phyloP scores from a whole-genome alignment of 2,329 filamentous ascomycete genomes.

The Penicillium sp. region DNA sequence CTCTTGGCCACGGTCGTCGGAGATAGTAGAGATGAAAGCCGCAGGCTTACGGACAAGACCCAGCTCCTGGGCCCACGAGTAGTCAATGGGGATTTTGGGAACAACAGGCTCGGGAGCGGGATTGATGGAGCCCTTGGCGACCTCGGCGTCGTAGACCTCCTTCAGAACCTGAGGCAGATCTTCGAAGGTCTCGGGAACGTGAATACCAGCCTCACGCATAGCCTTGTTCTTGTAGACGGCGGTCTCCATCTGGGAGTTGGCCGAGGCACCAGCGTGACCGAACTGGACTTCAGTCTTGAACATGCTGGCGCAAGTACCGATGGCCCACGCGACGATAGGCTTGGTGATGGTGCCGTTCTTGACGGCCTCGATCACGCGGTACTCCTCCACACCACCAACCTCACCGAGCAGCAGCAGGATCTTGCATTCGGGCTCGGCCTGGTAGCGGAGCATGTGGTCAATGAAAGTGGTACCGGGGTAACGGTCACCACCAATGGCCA shows the following conservation, averaged over 20 bases:
- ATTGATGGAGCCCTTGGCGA: constrained; percentile 76
- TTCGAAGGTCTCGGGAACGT: constrained; percentile 94
- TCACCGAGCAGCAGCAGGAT: constrained; percentile 93
- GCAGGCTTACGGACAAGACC: constrained; percentile 99
- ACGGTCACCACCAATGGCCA: constrained; percentile 97
- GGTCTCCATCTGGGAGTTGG: constrained; percentile 98
- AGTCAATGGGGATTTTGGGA: constrained; percentile 99
- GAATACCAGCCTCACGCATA: constrained; percentile 91
- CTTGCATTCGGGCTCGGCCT: constrained; percentile 96
- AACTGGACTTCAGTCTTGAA: constrained; percentile 99
- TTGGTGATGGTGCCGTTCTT: constrained; percentile 93
- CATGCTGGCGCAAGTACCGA: constrained; percentile 98
- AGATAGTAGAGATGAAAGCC: constrained; percentile 99
- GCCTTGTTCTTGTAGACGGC: constrained; percentile 93
- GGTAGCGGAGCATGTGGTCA: constrained; percentile 93
- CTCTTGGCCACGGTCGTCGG: constrained; percentile 98
- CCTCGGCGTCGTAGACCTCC: constrained; percentile 79
- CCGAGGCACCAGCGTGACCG: constrained; percentile 95
- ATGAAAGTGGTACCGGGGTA: constrained; percentile 99
- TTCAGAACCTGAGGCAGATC: constrained; percentile 75
- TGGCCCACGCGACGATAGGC: constrained; percentile 98
- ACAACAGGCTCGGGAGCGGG: constrained; percentile 84
- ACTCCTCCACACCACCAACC: constrained; percentile 98
- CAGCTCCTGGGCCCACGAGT: constrained; percentile 98
- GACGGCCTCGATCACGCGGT: constrained; percentile 97